Base-by-base conservation (phyloP, 257 asterid species). In the Solanum medicagineum region DNA sequence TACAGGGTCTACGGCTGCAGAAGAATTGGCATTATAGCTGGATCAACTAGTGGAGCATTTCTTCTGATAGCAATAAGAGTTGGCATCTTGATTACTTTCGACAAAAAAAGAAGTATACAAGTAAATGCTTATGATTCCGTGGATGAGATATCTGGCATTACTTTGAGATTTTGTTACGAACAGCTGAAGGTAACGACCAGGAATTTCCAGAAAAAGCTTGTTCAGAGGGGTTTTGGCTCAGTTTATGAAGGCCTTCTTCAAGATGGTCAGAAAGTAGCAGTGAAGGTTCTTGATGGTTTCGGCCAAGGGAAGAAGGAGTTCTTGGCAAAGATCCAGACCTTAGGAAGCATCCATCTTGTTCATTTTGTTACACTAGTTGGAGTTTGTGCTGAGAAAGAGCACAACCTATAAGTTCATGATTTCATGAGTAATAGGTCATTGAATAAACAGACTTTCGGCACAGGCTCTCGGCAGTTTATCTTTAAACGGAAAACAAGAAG, bases 391-490 rank as follows among this genome's bases (percentile, higher is more conserved):
- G 90, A 88, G 24, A 88, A 84, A 79, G 83, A 86, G 19, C 87
- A 84, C 49, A 80, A 85, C 57, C 83, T 86, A 60, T 80, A 86
- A 49, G 86, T 88, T 60, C 84, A 88, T 55, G 90, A 86, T 81
- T 81, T 80, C 81, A 84, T 88, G 90, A 57, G 68, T 42, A 88
- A 86, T 45, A 87, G 89, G 36, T 88, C 89, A 15, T 26, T 89
- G 32, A 89, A 89, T 7, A 86, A 83, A 62, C 85, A 87, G 89
- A 86, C 83, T 10, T 85, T 69, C 51, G 10, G 13, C 59, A 53
- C n/a, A 70, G 19, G 4, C 62, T 24, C 47, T 15, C 57, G 29
- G 24, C 45, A 12, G 17, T 53, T 26, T 1, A 29, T 4, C 11
- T 69, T 89, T 44, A 55, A 81, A 13, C 86, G 91, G 91, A 1